phyloP scores from a whole-genome alignment of 306 rosid species.

The Nissolia schottii region DNA sequence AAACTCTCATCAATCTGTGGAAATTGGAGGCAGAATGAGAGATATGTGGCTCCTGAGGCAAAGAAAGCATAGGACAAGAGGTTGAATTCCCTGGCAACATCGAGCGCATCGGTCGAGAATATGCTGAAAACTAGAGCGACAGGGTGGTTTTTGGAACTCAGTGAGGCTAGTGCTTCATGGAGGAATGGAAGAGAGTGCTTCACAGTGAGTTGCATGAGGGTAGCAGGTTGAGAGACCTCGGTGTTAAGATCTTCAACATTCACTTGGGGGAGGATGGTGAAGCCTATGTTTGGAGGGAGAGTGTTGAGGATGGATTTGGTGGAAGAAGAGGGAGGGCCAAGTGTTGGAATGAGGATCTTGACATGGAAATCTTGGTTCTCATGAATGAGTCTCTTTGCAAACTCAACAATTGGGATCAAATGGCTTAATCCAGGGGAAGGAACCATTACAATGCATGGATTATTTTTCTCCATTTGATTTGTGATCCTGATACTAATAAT shows the following conservation, averaged over 20 bases:
- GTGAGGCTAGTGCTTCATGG: not conserved
- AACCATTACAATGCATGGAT: constrained; percentile 20
- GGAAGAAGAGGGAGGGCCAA: not conserved
- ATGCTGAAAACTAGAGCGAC: not conserved
- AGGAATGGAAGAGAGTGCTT: constrained; percentile 21
- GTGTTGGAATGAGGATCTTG: constrained; percentile 8
- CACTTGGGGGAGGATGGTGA: constrained; percentile 20
- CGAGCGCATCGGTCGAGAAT: not conserved
- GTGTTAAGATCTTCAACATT: not conserved
- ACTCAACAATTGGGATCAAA: constrained; percentile 22
- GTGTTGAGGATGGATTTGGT: constrained; percentile 6
- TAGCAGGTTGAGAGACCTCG: not conserved
- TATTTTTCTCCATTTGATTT: constrained; percentile 12
- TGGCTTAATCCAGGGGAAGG: constrained; percentile 27
- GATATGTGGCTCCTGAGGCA: not conserved
- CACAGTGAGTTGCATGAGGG: not conserved
- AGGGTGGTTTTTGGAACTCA: not conserved
- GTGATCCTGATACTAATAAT: no score
- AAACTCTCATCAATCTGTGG: not conserved
- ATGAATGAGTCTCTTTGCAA: constrained; percentile 3
- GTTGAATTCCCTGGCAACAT: constrained; percentile 24
- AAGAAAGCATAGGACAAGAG: constrained; percentile 2
- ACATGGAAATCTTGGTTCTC: not conserved
- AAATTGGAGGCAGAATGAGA: not conserved
- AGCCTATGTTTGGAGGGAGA: constrained; percentile 18